These are phyloP conservation scores for Mucor ambiguus DNA, from an alignment of 371 early-diverging fungal genomes.

Conservation along the genomic window DNA sequence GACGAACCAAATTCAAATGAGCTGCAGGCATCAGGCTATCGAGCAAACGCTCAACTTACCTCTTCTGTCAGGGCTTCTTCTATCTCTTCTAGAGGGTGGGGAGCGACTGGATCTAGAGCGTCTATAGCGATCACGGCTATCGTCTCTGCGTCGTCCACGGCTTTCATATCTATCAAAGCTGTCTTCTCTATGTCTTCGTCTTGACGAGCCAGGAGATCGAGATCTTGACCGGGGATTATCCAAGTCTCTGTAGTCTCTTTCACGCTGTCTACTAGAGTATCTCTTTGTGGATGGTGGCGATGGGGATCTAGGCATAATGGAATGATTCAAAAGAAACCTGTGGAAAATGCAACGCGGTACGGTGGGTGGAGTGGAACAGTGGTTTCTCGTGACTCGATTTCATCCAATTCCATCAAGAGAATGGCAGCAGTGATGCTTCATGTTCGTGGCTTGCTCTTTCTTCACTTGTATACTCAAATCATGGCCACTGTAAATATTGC, in stretches of 20 bases:
- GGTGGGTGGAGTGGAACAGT: neutral
- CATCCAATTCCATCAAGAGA: neutral
- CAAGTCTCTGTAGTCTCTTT: conserved; percentile 45
- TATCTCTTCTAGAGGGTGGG: conserved; percentile 13
- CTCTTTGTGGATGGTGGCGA: conserved; percentile 45
- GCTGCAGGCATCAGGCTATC: neutral
- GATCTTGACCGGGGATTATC: conserved; percentile 40
- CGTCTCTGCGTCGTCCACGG: conserved; percentile 10
- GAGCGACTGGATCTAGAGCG: conserved; percentile 12
- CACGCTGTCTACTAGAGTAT: conserved; percentile 24
- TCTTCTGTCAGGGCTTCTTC: conserved; percentile 20
- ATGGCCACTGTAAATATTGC: conserved; percentile 30
- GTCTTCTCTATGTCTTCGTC: conserved; percentile 22
- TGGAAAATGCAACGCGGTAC: neutral
- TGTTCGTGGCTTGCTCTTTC: conserved; percentile 10
- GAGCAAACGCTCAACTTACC: neutral
- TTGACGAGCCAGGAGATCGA: conserved; percentile 26
- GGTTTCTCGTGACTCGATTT: neutral
- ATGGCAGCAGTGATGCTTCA: neutral
- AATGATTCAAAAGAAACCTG: neutral
- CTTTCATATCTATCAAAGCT: conserved; percentile 13
- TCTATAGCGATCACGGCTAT: conserved; percentile 2
- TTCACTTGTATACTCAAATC: neutral
- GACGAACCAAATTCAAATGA: neutral
- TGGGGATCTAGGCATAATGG: conserved; percentile 43